A percentile compares a stretch with the other conserved stretches of the same genome.
Conservation (phyloP, 768 basidiomycete species). For the Tulasnella sp. region DNA sequence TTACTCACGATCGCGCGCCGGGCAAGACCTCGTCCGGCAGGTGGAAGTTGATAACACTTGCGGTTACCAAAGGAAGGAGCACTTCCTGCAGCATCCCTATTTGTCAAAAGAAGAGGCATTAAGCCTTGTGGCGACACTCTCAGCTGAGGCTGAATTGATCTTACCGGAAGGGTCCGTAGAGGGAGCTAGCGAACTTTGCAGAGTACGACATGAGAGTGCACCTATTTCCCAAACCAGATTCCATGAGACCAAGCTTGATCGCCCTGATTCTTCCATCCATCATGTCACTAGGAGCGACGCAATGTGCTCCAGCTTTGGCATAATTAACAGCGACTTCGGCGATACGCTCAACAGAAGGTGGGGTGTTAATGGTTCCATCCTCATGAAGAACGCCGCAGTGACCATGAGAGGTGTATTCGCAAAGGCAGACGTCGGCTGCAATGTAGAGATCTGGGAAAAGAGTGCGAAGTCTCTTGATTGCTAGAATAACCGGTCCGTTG, state of each 20-base stretch:
- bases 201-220: slow-evolving; percentile 95
- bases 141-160: slow-evolving; percentile 20
- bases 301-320: slow-evolving; percentile 91
- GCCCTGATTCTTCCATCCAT: slow-evolving; percentile 92
- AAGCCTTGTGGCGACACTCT: not conserved
- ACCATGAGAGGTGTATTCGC: slow-evolving; percentile 97
- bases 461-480: slow-evolving; percentile 66
- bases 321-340: slow-evolving; percentile 89
- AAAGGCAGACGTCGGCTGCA: slow-evolving; percentile 94
- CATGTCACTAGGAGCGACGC: slow-evolving; percentile 99
- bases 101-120: not conserved
- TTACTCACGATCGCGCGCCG: slow-evolving; percentile 79
- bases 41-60: slow-evolving; percentile 97
- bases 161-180: slow-evolving; percentile 95
- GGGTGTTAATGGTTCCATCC: slow-evolving; percentile 71
- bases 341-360: slow-evolving; percentile 75
- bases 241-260: slow-evolving; percentile 68
- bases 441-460: slow-evolving; percentile 84
- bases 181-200: slow-evolving; percentile 90
- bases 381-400: slow-evolving; percentile 79
- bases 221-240: slow-evolving; percentile 74
- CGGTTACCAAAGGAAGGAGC: slow-evolving; percentile 91
- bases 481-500: slow-evolving; percentile 85
- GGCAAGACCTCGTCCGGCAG: slow-evolving; percentile 79
- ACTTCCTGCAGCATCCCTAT: slow-evolving; percentile 93